Percentiles rank a stretch among this genome's conserved stretches.
phyloP scores from a whole-genome alignment of 2,329 filamentous ascomycete species.

The Colletotrichum karsti region DNA sequence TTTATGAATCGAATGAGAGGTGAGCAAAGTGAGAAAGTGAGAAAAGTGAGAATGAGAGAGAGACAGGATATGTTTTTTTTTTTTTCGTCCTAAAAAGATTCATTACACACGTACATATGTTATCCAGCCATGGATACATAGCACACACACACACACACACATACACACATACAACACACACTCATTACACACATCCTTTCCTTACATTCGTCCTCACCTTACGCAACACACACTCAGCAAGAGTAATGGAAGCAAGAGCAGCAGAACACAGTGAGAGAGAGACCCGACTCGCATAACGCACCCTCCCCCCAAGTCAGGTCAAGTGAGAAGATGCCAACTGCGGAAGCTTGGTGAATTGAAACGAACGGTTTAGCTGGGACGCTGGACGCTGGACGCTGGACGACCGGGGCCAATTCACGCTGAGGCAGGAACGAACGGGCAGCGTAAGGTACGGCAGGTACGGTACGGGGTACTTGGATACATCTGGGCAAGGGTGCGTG shows the following conservation, averaged over 20 bases:
- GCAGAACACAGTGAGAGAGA: not conserved
- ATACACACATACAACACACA: not conserved
- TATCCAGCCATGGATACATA: not conserved
- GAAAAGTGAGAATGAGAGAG: not conserved
- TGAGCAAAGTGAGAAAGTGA: not conserved
- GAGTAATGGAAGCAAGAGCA: not conserved
- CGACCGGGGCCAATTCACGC: constrained; percentile 12
- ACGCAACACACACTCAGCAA: not conserved
- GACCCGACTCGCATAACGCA: constrained; percentile 11
- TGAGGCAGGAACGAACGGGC: constrained; percentile 27
- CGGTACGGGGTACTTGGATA: not conserved
- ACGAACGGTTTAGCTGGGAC: constrained; percentile 28
- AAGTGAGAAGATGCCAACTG: constrained; percentile 25
- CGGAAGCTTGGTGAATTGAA: constrained; percentile 28
- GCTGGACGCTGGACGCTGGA: constrained; percentile 4
- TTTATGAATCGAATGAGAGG: constrained; percentile 9
- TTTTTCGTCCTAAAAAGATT: not conserved
- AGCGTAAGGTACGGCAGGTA: not conserved
- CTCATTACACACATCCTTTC: not conserved
- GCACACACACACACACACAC: not conserved
- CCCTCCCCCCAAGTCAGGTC: constrained; percentile 28
- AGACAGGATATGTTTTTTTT: not conserved
- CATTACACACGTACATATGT: constrained; percentile 2
- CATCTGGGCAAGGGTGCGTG: constrained; percentile 8
- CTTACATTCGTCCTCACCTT: not conserved